A percentile compares a stretch with the other conserved stretches of the same genome.
phyloP scores from a whole-genome alignment of 768 basidiomycete genomes.

The Dacryopinax spathularia region DNA sequence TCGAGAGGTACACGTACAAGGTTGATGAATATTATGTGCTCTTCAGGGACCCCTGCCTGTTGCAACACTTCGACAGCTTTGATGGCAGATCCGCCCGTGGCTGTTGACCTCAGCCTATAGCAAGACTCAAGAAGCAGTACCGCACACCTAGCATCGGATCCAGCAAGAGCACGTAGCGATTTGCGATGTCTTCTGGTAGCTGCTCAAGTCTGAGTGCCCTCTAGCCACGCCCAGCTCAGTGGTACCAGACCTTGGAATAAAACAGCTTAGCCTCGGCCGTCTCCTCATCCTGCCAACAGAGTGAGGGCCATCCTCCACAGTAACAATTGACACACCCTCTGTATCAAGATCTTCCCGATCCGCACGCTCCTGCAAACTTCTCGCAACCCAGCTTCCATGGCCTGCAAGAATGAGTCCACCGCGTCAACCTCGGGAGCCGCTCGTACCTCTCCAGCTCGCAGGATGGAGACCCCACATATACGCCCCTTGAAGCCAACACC shows the following conservation, averaged over 20 bases:
- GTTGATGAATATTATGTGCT: slow-evolving; percentile 89
- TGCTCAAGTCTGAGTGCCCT: slow-evolving; percentile 23
- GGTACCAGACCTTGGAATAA: slow-evolving; percentile 52
- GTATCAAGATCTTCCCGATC: slow-evolving; percentile 96
- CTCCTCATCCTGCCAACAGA: slow-evolving; percentile 64
- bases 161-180: slow-evolving; percentile 81
- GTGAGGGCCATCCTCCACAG: not conserved
- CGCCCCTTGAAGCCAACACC: slow-evolving; percentile 93
- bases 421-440: not conserved
- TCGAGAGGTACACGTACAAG: slow-evolving; percentile 39
- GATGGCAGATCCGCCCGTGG: slow-evolving; percentile 94
- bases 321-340: slow-evolving; percentile 44
- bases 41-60: slow-evolving; percentile 84
- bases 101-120: slow-evolving; percentile 26
- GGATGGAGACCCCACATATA: slow-evolving; percentile 90
- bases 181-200: slow-evolving; percentile 86
- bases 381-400: slow-evolving; percentile 93
- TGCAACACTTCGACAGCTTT: slow-evolving; percentile 92
- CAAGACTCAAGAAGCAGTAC: not conserved
- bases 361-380: slow-evolving; percentile 90
- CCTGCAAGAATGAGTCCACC: slow-evolving; percentile 30
- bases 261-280: slow-evolving; percentile 87
- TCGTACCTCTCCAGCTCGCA: slow-evolving; percentile 76
- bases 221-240: not conserved
- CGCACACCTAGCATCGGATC: slow-evolving; percentile 87